A percentile compares a stretch with the other conserved stretches of the same genome.
These are phyloP conservation scores for Pholiota conissans DNA, from an alignment of 768 basidiomycete genomes.

Conservation along the genomic window DNA sequence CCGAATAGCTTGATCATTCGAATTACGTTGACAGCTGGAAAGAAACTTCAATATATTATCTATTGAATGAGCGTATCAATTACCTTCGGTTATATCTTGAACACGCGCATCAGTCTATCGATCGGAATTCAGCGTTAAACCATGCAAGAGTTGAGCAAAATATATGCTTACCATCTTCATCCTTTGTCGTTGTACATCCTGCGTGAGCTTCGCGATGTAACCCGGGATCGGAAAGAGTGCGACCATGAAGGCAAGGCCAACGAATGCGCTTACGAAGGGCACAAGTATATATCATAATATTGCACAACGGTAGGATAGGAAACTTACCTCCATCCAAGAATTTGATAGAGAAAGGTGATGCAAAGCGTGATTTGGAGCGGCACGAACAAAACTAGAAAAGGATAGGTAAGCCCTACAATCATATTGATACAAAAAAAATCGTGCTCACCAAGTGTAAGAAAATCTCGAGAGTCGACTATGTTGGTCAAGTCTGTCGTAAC, in stretches of 20 bases:
- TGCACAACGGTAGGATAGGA: too few species aligned
- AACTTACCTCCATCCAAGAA: constrained; percentile 47
- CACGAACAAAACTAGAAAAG: constrained; percentile 28
- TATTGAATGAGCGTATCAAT: not conserved
- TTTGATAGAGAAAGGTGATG: constrained; percentile 41
- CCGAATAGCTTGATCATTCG: constrained; percentile 57
- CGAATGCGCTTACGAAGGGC: constrained; percentile 61
- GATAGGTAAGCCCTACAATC: not conserved
- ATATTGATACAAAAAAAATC: not conserved
- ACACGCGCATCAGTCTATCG: constrained; percentile 51
- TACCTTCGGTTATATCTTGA: constrained; percentile 60
- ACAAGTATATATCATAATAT: too few species aligned
- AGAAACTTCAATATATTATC: not conserved
- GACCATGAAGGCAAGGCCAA: constrained; percentile 54
- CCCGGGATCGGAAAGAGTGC: constrained; percentile 60
- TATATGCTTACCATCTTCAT: constrained; percentile 41
- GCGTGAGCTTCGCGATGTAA: constrained; percentile 48
- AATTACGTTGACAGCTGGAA: constrained; percentile 47
- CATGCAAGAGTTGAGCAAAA: not conserved
- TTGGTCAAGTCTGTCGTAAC: constrained; percentile 60
- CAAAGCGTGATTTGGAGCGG: constrained; percentile 41
- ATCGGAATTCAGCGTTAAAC: not conserved
- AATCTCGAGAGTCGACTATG: constrained; percentile 35
- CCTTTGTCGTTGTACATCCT: constrained; percentile 44
- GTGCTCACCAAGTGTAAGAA: constrained; percentile 26